Percentiles rank a stretch among this genome's conserved stretches.
Evolutionary conservation across 257 asterid species (phyloP).

Genomic region (Solanum lycopersicoides): DNA sequence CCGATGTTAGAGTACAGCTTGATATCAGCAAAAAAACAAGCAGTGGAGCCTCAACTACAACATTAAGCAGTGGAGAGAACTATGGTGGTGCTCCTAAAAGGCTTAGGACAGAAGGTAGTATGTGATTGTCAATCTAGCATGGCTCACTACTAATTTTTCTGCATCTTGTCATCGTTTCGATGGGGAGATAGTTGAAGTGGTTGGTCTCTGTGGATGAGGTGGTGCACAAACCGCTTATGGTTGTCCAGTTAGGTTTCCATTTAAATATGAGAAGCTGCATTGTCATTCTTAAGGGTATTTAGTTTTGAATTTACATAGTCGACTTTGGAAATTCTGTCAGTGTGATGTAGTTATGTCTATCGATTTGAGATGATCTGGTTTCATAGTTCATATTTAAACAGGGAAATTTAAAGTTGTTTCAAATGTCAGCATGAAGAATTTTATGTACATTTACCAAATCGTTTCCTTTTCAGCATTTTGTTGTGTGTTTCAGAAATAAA

Average conservation of each 20-base stretch:
- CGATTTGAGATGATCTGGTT: not conserved
- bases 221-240: not conserved
- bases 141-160: not conserved
- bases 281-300: not conserved
- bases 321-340: not conserved
- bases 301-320: not conserved
- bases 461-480: not conserved
- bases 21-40: slow-evolving; percentile 35
- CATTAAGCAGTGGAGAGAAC: slow-evolving; percentile 3
- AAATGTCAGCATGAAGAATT: not conserved
- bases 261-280: slow-evolving; percentile 39
- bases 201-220: not conserved
- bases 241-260: slow-evolving; percentile 27
- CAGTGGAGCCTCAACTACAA: slow-evolving; percentile 8
- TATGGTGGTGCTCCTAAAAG: slow-evolving; percentile 32
- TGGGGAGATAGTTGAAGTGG: not conserved
- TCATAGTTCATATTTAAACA: not conserved
- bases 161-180: not conserved
- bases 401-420: not conserved
- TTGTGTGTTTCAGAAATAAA: not conserved
- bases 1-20: slow-evolving; percentile 53
- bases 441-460: not conserved
- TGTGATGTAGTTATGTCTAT: not conserved
- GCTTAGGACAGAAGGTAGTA: slow-evolving; percentile 29
- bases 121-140: not conserved